These are phyloP conservation scores for Suhomyces atakaporum DNA, from an alignment of 1,139 yeast species.

Conservation along the genomic window DNA sequence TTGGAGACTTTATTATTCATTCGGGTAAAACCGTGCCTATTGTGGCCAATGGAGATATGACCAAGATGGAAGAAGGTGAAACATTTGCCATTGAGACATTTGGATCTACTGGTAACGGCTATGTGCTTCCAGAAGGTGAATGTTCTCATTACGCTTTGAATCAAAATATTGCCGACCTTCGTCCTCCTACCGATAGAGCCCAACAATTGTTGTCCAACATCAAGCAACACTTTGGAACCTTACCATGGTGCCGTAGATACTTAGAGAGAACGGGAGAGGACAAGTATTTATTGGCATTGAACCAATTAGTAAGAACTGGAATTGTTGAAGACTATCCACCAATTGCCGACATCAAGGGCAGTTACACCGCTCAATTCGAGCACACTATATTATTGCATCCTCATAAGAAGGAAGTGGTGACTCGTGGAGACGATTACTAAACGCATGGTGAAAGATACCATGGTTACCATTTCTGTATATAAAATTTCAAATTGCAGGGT, in stretches of 20 bases:
- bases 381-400: slow-evolving; percentile 92
- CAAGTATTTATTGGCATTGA: slow-evolving; percentile 85
- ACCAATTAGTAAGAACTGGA: slow-evolving; percentile 82
- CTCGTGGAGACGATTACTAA: slow-evolving; percentile 90
- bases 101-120: slow-evolving; percentile 95
- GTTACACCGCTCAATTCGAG: slow-evolving; percentile 94
- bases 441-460: too few species aligned
- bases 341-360: slow-evolving; percentile 77
- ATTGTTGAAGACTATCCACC: slow-evolving; percentile 96
- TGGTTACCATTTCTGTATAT: too few species aligned
- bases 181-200: slow-evolving; percentile 65
- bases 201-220: slow-evolving; percentile 66
- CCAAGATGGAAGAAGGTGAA: slow-evolving; percentile 99
- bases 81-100: slow-evolving; percentile 97
- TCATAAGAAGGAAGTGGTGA: slow-evolving; percentile 88
- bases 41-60: slow-evolving; percentile 86
- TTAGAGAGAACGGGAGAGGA: slow-evolving; percentile 91
- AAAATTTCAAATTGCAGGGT: too few species aligned
- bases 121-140: slow-evolving; percentile 84
- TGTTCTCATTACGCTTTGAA: slow-evolving; percentile 87
- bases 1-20: slow-evolving; percentile 80
- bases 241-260: slow-evolving; percentile 96
- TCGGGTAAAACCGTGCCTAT: slow-evolving; percentile 97
- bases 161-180: slow-evolving; percentile 43
- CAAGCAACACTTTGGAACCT: slow-evolving; percentile 82